Evolutionary conservation across 345 rosid species (phyloP), one percentile per base, ranked within the genome.

Genomic region (Rhizophora mangle): DNA sequence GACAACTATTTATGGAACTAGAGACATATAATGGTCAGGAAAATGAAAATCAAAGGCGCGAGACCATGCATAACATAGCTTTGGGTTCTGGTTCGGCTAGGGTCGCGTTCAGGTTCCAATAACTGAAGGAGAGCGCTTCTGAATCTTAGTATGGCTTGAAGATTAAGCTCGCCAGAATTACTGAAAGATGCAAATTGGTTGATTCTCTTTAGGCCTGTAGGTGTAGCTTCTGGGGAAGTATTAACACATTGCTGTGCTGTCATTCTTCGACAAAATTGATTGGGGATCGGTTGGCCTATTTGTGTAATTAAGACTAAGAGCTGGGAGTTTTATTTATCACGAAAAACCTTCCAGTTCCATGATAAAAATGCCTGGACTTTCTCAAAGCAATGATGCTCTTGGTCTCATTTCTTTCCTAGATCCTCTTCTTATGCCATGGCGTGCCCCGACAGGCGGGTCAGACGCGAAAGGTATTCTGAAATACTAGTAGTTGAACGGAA

Each of bases 101-200:
- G 49, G 58, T 46, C 68, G 62, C 64, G 65, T 73, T 59, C 81
- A 71, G 13, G 18, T 64, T 55, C 74, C 60, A 31, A 60, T 61
- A 64, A 72, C 72, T 6, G 78, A 78, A 75, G 82, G 49, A 56
- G 47, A 72, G 66, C 49, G 64, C 27, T 60, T 73, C 22, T 80
- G 82, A 82, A 57, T 63, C 62, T 58, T 19, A 52, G 63, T 55
- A 60, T 36, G 74, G 70, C 26, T 53, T 53, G 63, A 54, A 62
- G 54, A 39, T 30, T 8, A 64, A 24, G 47, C 47, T 43, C 15
- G 47, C 18, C 15, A 43, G 47, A 43, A 43, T 18, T 43, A 13
- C 47, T 10, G 46, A 39, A 39, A 39, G 46, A 39, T 11, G 47
- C 47, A 43, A 3, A 13, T 10, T 43, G 15, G 46, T 43, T 2